These are phyloP conservation scores for Tuber indicum DNA, from an alignment of 495 filamentous ascomycete species.

Conservation along the genomic window DNA sequence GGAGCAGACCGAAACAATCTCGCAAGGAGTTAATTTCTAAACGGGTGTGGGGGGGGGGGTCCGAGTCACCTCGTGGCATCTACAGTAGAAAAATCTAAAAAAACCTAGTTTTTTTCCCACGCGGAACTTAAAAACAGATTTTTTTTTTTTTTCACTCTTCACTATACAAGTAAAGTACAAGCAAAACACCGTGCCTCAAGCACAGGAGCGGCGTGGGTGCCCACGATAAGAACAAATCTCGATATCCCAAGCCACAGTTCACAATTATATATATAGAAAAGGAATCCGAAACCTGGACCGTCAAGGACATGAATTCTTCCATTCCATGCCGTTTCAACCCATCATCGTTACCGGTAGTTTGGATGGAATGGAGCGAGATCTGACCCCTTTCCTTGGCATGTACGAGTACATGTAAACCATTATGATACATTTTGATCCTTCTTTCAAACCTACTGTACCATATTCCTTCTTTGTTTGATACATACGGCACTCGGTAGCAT, in stretches of 20 bases:
- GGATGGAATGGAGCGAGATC: not conserved
- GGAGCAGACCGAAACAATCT: not conserved
- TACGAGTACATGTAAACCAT: not conserved
- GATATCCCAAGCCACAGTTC: too few relatives aligned
- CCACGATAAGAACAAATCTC: too few relatives aligned
- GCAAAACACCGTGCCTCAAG: too few relatives aligned
- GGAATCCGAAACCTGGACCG: too few relatives aligned
- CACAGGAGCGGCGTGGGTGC: too few relatives aligned
- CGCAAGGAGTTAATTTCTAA: not conserved
- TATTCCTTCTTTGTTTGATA: not conserved
- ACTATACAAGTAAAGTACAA: too few relatives aligned
- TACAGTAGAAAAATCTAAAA: too few relatives aligned
- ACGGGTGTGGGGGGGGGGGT: not conserved
- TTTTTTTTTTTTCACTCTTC: too few relatives aligned
- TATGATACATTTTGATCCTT: too few relatives aligned
- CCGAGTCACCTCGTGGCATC: not conserved
- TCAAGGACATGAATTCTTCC: not conserved
- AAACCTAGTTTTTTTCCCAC: not conserved
- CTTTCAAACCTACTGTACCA: too few relatives aligned
- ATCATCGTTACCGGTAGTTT: not conserved
- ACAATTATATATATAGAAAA: too few relatives aligned
- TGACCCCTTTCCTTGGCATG: not conserved
- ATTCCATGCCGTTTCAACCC: not conserved
- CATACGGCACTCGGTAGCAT: too few relatives aligned
- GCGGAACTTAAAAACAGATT: not conserved